Conservation (phyloP, 192 early-diverging fungal genomes). For the Lobosporangium transversale region DNA sequence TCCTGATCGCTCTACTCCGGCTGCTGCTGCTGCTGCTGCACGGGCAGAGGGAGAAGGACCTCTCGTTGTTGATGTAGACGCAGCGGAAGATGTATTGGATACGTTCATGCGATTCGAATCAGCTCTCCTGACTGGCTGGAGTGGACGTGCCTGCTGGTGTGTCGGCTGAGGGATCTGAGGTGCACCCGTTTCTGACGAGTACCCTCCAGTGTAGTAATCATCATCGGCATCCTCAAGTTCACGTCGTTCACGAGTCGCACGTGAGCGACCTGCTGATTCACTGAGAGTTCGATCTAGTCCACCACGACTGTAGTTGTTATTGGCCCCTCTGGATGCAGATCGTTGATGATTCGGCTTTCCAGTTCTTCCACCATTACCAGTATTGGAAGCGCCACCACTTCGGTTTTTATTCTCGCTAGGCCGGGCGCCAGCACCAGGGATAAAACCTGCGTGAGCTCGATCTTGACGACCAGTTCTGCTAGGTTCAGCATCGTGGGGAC, state of each 20-base stretch:
- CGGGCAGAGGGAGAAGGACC: neutral
- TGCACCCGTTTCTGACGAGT: neutral
- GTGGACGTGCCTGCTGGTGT: conserved; percentile 1
- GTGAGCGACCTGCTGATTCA: neutral
- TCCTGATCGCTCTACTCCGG: neutral
- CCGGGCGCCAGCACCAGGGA: too few species aligned
- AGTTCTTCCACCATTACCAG: neutral
- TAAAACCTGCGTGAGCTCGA: too few species aligned
- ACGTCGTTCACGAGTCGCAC: neutral
- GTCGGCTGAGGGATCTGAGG: neutral
- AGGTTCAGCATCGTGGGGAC: neutral
- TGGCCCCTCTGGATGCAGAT: neutral
- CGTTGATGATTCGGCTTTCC: neutral
- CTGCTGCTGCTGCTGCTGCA: neutral
- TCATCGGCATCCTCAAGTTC: neutral
- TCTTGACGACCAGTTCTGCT: too few species aligned
- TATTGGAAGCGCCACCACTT: too few species aligned
- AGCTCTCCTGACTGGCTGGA: neutral
- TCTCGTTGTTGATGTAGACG: neutral
- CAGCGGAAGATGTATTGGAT: neutral
- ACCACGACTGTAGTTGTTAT: too few species aligned
- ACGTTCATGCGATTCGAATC: neutral
- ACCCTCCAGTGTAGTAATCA: conserved; percentile 1
- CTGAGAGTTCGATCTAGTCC: neutral
- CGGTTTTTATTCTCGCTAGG: neutral